Evolutionary conservation across 495 filamentous ascomycete species (phyloP).

Genomic region (Viridothelium virens): DNA sequence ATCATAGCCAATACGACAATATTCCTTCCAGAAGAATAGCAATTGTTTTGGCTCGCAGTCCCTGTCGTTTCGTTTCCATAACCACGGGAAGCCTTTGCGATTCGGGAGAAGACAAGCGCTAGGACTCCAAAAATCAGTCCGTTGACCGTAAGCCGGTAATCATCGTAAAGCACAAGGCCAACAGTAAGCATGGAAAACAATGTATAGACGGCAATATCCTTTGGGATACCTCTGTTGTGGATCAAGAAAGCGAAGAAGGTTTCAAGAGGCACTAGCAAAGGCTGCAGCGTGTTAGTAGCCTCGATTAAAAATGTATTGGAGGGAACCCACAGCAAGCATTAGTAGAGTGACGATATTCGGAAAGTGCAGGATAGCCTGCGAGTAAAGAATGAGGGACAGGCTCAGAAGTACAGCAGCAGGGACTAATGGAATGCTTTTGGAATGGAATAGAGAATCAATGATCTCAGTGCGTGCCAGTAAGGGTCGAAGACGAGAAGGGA

Average conservation of each 20-base stretch:
- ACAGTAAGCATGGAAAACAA: not conserved
- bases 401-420: not conserved
- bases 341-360: not conserved
- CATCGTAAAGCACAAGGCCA: slow-evolving; percentile 8
- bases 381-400: not conserved
- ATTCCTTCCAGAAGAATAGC: not conserved
- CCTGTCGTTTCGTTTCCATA: not conserved
- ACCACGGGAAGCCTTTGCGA: slow-evolving; percentile 6
- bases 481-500: not conserved
- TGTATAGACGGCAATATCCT: not conserved
- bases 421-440: not conserved
- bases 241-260: not conserved
- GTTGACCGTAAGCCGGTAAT: slow-evolving; percentile 6
- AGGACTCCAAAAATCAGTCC: not conserved
- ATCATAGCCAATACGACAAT: not conserved
- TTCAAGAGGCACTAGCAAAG: not conserved
- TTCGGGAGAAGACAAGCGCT: not conserved
- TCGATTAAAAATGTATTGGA: not conserved
- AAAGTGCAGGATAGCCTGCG: not conserved
- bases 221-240: not conserved
- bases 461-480: not conserved
- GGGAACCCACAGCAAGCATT: not conserved
- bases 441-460: not conserved
- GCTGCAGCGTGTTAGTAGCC: not conserved
- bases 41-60: not conserved